Conservation (phyloP, 768 basidiomycete genomes). For the Tricholoma flavovirens region DNA sequence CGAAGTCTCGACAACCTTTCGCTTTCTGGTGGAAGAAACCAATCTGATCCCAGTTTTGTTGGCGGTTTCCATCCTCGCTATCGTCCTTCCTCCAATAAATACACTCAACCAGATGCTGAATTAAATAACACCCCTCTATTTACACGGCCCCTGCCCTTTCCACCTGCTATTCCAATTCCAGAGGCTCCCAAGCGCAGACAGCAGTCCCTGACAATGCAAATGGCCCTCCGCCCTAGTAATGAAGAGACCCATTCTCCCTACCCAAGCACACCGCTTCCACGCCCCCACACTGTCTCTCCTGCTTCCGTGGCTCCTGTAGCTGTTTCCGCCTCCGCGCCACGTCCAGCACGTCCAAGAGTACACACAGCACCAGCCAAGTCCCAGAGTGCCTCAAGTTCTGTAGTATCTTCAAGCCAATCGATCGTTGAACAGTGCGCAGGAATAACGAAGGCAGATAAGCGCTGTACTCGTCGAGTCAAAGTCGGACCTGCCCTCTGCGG, state of each 20-base stretch:
- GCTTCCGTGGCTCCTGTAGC: slow-evolving; percentile 4
- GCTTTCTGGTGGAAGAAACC: slow-evolving; percentile 10
- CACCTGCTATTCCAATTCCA: slow-evolving; percentile 32
- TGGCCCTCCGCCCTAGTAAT: slow-evolving; percentile 25
- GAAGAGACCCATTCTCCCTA: slow-evolving; percentile 1
- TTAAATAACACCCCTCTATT: slow-evolving; percentile 1
- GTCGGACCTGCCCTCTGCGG: slow-evolving; percentile 26
- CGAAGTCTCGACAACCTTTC: slow-evolving; percentile 24
- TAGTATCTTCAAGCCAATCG: slow-evolving; percentile 11
- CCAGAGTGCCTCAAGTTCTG: slow-evolving; percentile 18
- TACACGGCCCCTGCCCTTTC: slow-evolving; percentile 6
- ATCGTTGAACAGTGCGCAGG: slow-evolving; percentile 52
- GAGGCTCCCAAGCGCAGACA: slow-evolving; percentile 16
- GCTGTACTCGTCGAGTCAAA: slow-evolving; percentile 57
- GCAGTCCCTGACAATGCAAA: slow-evolving; percentile 36
- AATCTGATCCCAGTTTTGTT: slow-evolving; percentile 29
- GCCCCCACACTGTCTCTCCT: slow-evolving; percentile 28
- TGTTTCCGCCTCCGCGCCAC: slow-evolving; percentile 14
- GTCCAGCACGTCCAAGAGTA: slow-evolving; percentile 16
- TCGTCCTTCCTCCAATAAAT: background rate
- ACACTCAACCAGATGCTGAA: background rate
- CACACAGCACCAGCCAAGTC: slow-evolving; percentile 9
- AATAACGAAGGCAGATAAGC: slow-evolving; percentile 57
- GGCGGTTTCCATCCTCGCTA: slow-evolving; percentile 38
- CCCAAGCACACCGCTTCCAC: slow-evolving; percentile 13